Percentiles rank a stretch among this genome's conserved stretches.
phyloP scores from a whole-genome alignment of 192 early-diverging fungal genomes.

The Powellomyces hirtus region DNA sequence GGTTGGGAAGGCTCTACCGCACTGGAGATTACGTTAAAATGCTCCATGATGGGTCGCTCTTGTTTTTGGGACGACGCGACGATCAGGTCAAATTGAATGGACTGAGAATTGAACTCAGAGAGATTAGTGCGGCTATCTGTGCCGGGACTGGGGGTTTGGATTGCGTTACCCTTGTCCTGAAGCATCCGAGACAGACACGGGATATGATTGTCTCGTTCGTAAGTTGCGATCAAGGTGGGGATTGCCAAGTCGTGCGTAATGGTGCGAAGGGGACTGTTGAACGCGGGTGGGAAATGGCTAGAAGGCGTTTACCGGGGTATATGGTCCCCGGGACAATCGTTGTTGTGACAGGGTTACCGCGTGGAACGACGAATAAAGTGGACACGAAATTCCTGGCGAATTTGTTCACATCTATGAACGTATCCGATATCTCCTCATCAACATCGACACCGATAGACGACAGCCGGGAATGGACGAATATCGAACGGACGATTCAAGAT shows the following conservation, averaged over 20 bases:
- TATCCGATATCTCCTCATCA: too few relatives aligned
- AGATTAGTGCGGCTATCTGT: not conserved
- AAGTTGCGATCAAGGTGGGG: constrained; percentile 58
- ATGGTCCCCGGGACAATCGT: too few relatives aligned
- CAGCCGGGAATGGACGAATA: not conserved
- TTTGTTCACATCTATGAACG: not conserved
- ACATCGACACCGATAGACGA: not conserved
- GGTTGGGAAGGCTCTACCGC: constrained; percentile 32
- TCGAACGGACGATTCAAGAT: not conserved
- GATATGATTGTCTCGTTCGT: not conserved
- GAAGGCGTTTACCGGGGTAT: too few relatives aligned
- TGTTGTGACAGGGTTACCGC: constrained; percentile 7
- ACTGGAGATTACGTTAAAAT: constrained; percentile 28
- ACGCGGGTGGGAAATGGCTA: not conserved
- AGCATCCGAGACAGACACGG: not conserved
- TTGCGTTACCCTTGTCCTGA: too few relatives aligned
- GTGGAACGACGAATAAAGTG: constrained; percentile 7
- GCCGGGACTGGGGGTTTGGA: constrained; percentile 30
- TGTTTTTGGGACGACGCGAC: constrained; percentile 30
- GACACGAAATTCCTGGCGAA: not conserved
- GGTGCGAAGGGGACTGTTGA: too few relatives aligned
- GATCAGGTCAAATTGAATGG: constrained; percentile 28
- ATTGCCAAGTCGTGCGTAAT: too few relatives aligned
- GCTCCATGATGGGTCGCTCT: constrained; percentile 24
- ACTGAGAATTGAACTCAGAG: constrained; percentile 21